Percentiles rank a stretch among this genome's conserved stretches.
phyloP scores from a whole-genome alignment of 148 eudicot genomes.

The Selenicereus undatus region DNA sequence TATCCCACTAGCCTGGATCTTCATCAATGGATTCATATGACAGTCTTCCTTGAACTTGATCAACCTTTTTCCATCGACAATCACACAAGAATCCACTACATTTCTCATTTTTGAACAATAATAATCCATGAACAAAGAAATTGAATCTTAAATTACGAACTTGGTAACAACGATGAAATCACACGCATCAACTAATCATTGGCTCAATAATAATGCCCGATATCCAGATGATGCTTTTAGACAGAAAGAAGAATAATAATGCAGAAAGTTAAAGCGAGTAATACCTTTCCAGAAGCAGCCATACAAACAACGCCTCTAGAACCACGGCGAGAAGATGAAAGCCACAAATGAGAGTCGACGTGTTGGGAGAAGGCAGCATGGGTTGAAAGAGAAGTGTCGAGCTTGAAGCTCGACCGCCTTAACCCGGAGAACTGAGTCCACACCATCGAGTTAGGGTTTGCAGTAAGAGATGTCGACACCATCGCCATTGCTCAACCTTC shows the following conservation, averaged over 20 bases:
- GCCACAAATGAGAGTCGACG: constrained; percentile 54
- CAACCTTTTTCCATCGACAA: not conserved
- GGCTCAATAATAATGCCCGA: not conserved
- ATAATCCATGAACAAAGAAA: not conserved
- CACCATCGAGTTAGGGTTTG: constrained; percentile 38
- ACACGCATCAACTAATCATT: not conserved
- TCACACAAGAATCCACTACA: not conserved
- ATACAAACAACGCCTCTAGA: constrained; percentile 61
- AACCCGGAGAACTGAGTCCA: constrained; percentile 52
- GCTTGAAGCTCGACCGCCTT: constrained; percentile 48
- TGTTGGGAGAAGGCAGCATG: constrained; percentile 42
- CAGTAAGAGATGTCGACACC: constrained; percentile 46
- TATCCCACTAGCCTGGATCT: not conserved
- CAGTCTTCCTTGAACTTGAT: not conserved
- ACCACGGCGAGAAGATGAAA: constrained; percentile 47
- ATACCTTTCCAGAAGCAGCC: constrained; percentile 80
- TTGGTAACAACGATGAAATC: not conserved
- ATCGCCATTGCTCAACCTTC: constrained; percentile 43
- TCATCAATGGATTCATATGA: not conserved
- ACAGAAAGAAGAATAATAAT: not conserved
- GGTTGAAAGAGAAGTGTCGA: constrained; percentile 37
- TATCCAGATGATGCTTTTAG: not conserved
- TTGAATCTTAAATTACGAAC: not conserved
- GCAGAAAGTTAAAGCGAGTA: not conserved
- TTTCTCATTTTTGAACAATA: not conserved